Evolutionary conservation across 2,329 filamentous ascomycete species (phyloP).

Genomic region (Apiospora saccharicola): DNA sequence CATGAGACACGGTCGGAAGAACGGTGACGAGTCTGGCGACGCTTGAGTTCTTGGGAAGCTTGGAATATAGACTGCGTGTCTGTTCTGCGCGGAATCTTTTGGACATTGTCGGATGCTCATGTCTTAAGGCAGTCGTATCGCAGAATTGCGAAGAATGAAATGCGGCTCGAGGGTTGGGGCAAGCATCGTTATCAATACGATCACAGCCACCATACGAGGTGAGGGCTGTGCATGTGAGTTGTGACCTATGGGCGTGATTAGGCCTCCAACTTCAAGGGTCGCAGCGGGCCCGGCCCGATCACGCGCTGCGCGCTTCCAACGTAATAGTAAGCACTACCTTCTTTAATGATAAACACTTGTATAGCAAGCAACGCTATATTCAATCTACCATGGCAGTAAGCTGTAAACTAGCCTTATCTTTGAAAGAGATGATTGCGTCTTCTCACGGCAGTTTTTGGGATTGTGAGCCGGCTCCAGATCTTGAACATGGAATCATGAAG

Average conservation of each 20-base stretch:
- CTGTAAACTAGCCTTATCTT: too few relatives aligned
- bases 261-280: background rate
- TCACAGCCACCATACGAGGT: background rate
- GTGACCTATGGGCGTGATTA: background rate
- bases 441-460: too few relatives aligned
- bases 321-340: background rate
- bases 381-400: too few relatives aligned
- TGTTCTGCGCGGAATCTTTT: constrained; percentile 2
- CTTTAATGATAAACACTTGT: background rate
- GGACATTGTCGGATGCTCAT: background rate
- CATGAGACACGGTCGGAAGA: constrained; percentile 4
- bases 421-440: too few relatives aligned
- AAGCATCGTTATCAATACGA: background rate
- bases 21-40: constrained; percentile 29
- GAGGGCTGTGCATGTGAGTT: background rate
- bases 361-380: too few relatives aligned
- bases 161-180: background rate
- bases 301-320: background rate
- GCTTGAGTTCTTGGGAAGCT: background rate
- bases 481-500: too few relatives aligned
- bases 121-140: background rate
- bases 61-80: constrained; percentile 22
- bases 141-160: background rate
- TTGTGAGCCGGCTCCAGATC: too few relatives aligned
- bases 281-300: background rate